Evolutionary conservation across 2,329 filamentous ascomycete species (phyloP), one percentile per base, ranked within the genome.

Genomic region (Byssoonygena ceratinophila): DNA sequence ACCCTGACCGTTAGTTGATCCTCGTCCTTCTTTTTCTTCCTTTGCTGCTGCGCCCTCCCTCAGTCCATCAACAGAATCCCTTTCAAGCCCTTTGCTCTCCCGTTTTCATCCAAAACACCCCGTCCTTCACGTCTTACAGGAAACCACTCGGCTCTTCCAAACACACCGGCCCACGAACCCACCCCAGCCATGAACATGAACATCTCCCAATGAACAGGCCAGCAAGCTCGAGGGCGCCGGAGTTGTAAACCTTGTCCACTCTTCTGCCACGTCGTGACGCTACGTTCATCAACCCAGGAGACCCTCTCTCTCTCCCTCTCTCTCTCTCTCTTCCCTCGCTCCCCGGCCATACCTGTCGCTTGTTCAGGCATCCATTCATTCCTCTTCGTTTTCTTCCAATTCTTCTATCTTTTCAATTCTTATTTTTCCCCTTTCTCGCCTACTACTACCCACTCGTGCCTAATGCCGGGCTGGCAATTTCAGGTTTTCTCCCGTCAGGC

Each of bases 201-300:
- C 3, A 29, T 25, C 44, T 37, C 22, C 16, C 44, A 12, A 46
- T 46, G 44, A 46, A 14, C 44, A 8, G 31, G 22, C 45, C n/a
- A 16, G 22, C 8, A 18, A 51, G 37, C 48, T 51, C 29, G 9
- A 43, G 14, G 18, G 48, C 36, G 32, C 37, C 3, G 18, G 58
- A 20, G 50, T 45, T 61, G 60, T 58, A 57, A 57, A 54, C 54
- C 45, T 37, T 44, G 16, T 22, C 34, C 37, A 12, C 43, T n/a
- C 36, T 20, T 47, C 51, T 53, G 51, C 51, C 51, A 53, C 51
- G 51, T 53, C 51, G 51, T 53, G 36, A 53, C 51, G 34, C 51
- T 53, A 32, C 41, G 8, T 18, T 46, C 39, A 37, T 41, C 34
- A 3, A 3, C 34, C 9, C 9, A 18, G 32, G 37, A 44, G 46